Percentiles rank a stretch among this genome's conserved stretches.
phyloP scores from a whole-genome alignment of 306 rosid species.

The Pachyrhizus erosus region DNA sequence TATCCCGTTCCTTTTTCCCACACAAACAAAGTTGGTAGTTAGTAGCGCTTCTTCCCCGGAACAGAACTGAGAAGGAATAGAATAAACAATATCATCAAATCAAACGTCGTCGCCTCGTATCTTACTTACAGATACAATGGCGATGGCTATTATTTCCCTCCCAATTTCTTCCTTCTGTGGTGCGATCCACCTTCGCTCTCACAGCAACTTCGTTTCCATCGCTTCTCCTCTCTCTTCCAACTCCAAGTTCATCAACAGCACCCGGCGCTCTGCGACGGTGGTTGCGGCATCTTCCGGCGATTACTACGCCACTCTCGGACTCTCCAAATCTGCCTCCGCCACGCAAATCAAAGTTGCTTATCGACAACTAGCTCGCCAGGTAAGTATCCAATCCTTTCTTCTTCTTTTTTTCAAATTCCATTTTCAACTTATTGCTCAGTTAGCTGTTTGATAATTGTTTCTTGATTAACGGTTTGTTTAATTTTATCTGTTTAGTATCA shows the following conservation, averaged over 20 bases:
- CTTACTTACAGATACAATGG: not conserved
- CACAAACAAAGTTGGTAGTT: too few species aligned
- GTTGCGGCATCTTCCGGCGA: not conserved
- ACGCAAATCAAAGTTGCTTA: not conserved
- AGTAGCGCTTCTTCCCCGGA: too few species aligned
- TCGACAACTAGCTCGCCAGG: not conserved
- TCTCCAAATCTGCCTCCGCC: not conserved
- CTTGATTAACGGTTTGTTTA: too few species aligned
- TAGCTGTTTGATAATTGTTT: too few species aligned
- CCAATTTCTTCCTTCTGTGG: not conserved
- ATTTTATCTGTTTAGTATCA: not conserved
- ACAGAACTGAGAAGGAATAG: too few species aligned
- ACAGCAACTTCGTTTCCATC: not conserved
- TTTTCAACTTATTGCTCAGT: too few species aligned
- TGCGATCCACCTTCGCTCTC: not conserved
- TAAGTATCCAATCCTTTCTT: too few species aligned
- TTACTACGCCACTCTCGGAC: not conserved
- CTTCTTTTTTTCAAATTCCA: too few species aligned
- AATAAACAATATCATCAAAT: not conserved
- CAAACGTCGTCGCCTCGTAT: not conserved
- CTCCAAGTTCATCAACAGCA: too few species aligned
- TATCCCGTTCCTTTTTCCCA: too few species aligned
- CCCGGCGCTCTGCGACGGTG: not conserved
- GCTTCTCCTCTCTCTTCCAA: not conserved
- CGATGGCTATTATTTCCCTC: not conserved